These are phyloP conservation scores for Coemansia sp. DNA, from an alignment of 192 early-diverging fungal species.

Conservation along the genomic window DNA sequence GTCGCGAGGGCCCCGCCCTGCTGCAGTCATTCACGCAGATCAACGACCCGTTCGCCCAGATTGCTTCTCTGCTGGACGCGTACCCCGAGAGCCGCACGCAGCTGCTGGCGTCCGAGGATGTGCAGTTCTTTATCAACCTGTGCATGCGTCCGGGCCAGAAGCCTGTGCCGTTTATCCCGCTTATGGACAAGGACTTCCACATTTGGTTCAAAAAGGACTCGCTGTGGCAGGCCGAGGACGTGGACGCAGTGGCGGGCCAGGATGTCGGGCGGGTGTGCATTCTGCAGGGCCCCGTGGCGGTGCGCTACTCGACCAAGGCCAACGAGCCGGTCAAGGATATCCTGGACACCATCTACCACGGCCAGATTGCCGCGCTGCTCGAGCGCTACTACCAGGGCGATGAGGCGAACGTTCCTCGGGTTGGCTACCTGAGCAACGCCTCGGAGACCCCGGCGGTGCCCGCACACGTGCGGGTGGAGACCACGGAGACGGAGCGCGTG, in stretches of 20 bases:
- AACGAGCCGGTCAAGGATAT: constrained; percentile 92
- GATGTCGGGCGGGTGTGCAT: constrained; percentile 87
- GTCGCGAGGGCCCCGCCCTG: constrained; percentile 7
- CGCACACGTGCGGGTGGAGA: constrained; percentile 17
- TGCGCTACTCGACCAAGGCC: constrained; percentile 69
- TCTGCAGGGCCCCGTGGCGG: constrained; percentile 89
- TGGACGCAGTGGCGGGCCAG: constrained; percentile 84
- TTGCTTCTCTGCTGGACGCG: constrained; percentile 29
- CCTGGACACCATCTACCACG: constrained; percentile 80
- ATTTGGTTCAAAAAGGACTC: constrained; percentile 99
- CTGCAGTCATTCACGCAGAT: constrained; percentile 31
- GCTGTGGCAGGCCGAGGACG: constrained; percentile 91
- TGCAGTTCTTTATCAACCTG: constrained; percentile 44
- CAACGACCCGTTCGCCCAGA: constrained; percentile 22
- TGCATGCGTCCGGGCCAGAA: constrained; percentile 63
- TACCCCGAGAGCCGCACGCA: constrained; percentile 36
- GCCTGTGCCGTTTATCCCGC: constrained; percentile 92
- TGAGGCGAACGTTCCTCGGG: constrained; percentile 61
- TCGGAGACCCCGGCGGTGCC: constrained; percentile 42
- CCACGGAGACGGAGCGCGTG: constrained; percentile 14
- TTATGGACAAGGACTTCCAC: constrained; percentile 92
- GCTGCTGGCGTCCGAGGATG: constrained; percentile 40
- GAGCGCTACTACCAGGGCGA: constrained; percentile 71
- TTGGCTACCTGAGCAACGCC: constrained; percentile 66
- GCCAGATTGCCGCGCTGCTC: constrained; percentile 75